phyloP scores from a whole-genome alignment of 176 grass and related monocot species.

The Avena sativa region DNA sequence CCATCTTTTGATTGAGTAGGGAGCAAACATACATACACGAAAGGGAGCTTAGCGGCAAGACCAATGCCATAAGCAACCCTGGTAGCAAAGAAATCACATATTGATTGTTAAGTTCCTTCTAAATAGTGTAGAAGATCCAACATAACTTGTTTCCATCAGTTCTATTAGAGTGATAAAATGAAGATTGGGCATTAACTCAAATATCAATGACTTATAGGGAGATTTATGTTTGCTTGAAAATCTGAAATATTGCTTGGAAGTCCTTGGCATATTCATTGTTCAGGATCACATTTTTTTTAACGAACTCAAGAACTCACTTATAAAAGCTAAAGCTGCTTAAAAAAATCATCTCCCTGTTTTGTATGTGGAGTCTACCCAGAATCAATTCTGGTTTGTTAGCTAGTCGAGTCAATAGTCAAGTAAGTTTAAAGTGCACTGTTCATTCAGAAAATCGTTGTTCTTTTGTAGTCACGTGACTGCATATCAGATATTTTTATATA shows the following conservation, averaged over 20 bases:
- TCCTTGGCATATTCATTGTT: slow-evolving; percentile 20
- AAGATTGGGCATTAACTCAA: slow-evolving; percentile 31
- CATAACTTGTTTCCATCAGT: slow-evolving; percentile 17
- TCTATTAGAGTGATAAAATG: background rate
- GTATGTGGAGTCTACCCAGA: slow-evolving; percentile 16
- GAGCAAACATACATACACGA: background rate
- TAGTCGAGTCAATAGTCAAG: background rate
- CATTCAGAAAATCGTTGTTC: background rate
- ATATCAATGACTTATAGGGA: background rate
- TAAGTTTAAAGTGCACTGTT: slow-evolving; percentile 14
- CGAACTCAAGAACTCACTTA: slow-evolving; percentile 24
- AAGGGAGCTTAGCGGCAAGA: slow-evolving; percentile 17
- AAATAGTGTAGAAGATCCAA: slow-evolving; percentile 18
- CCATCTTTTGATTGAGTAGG: background rate
- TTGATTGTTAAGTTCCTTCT: background rate
- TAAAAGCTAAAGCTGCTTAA: slow-evolving; percentile 12
- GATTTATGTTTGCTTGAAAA: background rate
- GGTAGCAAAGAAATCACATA: background rate
- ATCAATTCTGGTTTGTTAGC: background rate
- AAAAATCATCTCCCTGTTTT: slow-evolving; percentile 23
- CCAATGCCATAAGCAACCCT: background rate
- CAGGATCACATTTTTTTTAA: slow-evolving; percentile 18
- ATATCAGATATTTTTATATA: slow-evolving; percentile 8
- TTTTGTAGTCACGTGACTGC: slow-evolving; percentile 5
- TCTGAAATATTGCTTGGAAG: slow-evolving; percentile 1